phyloP scores from a whole-genome alignment of 148 eudicot species.

The Silene uniflora region DNA sequence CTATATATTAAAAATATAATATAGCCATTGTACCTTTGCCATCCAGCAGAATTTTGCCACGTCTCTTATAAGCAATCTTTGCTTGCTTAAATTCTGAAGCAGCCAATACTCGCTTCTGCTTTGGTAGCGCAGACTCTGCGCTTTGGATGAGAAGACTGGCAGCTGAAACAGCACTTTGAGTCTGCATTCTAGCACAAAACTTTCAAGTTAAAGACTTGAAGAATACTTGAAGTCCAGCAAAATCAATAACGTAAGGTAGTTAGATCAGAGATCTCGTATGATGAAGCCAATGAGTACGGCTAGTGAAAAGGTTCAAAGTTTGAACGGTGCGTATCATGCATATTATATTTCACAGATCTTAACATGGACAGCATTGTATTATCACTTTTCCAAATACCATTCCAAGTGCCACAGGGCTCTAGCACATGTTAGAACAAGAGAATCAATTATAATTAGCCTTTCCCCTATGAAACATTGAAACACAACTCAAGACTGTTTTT shows the following conservation, averaged over 20 bases:
- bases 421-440: too few relatives aligned
- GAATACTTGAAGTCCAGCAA: neutral
- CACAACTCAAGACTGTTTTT: too few relatives aligned
- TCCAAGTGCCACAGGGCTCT: too few relatives aligned
- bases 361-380: neutral
- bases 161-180: slow-evolving; percentile 61
- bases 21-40: slow-evolving; percentile 40
- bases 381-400: neutral
- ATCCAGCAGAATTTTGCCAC: slow-evolving; percentile 38
- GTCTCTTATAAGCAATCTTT: slow-evolving; percentile 69
- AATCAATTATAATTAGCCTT: too few relatives aligned
- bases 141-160: slow-evolving; percentile 67
- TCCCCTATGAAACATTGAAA: too few relatives aligned
- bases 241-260: neutral
- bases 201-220: slow-evolving; percentile 23
- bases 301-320: neutral
- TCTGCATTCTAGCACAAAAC: slow-evolving; percentile 58
- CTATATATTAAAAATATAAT: neutral
- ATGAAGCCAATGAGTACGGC: neutral
- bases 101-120: slow-evolving; percentile 72
- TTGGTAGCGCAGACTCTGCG: slow-evolving; percentile 68
- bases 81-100: slow-evolving; percentile 69
- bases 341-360: neutral
- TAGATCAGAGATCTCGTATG: neutral
- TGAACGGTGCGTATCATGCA: neutral